Evolutionary conservation across 257 asterid genomes (phyloP), one percentile per base, ranked within the genome.

Genomic region (Primulina eburnea): DNA sequence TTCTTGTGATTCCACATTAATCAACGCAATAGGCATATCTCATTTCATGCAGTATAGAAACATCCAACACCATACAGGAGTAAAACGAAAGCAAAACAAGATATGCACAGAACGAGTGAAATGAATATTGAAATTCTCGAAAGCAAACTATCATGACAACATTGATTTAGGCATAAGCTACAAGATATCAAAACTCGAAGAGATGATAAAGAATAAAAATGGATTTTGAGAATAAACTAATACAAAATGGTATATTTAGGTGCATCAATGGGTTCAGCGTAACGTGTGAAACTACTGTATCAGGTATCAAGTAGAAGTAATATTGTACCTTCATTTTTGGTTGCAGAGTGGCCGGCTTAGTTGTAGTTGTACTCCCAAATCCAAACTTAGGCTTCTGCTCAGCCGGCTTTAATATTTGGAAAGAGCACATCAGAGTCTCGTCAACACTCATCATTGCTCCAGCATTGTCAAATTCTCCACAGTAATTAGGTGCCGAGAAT

Each of bases 361-460:
- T 59, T 32, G 87, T 84, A 61, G 87, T 75, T 14, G 86, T 82
- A 77, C 89, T 84, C 56, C 92, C 92, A 59, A 87, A 86, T 69
- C 89, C 89, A 75, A 80, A 86, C 82, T 82, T 88, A 37, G 91
- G 82, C 78, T 82, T 86, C 87, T 86, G 88, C 50, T 90, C 96
- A 0, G 91, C 86, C 11, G 91, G 91, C 86, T 85, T 90, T 62
- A 90, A 58, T 75, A 90, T 90, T 74, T 90, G 96, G 71, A 90
- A 90, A 60, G 95, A 88, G 79, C 96, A 90, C 95, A 86, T 90
- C 81, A 90, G 77, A n/a, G 88, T 79, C 69, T 88, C 92, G 9
- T 90, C 95, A 64, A 90, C 96, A 28, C 95, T 88, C 96, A 90
- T 90, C 90, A 90, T 82, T 14, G 89, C 95, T 67, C 96, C 95